Evolutionary conservation across 768 basidiomycete species (phyloP).

Genomic region (Kondoa malvinella): DNA sequence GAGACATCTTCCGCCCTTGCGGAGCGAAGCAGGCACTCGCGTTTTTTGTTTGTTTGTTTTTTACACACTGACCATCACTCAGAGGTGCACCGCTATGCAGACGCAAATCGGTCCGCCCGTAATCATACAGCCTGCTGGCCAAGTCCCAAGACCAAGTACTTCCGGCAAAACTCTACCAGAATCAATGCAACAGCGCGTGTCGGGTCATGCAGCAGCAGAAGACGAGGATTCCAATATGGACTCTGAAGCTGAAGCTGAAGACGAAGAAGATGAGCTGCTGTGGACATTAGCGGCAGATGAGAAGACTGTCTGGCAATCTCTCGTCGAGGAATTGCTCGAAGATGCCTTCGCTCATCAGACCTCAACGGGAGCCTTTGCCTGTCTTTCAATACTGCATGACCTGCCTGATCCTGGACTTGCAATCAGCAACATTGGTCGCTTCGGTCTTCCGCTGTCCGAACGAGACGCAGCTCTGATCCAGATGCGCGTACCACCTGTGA

Average conservation of each 20-base stretch:
- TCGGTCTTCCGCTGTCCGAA: neutral
- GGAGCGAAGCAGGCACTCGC: too few relatives aligned
- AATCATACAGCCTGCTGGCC: too few relatives aligned
- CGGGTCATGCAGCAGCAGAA: too few relatives aligned
- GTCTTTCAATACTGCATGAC: neutral
- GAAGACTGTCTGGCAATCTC: neutral
- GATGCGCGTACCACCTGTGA: too few relatives aligned
- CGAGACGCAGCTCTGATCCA: too few relatives aligned
- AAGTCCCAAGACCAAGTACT: neutral
- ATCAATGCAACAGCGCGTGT: too few relatives aligned
- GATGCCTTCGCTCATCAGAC: neutral
- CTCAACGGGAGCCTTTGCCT: neutral
- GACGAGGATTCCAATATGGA: too few relatives aligned
- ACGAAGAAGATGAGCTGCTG: neutral
- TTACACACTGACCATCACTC: too few relatives aligned
- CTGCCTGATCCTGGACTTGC: neutral
- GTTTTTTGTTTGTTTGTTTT: too few relatives aligned
- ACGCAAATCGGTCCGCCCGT: too few relatives aligned
- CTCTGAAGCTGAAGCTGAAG: neutral
- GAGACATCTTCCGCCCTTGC: too few relatives aligned
- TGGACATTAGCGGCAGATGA: neutral
- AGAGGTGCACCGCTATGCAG: too few relatives aligned
- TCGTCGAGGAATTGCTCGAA: neutral
- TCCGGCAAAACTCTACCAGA: neutral
- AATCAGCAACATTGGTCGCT: neutral